phyloP scores from a whole-genome alignment of 2,329 filamentous ascomycete genomes.

The Aspergillus quadricinctus region DNA sequence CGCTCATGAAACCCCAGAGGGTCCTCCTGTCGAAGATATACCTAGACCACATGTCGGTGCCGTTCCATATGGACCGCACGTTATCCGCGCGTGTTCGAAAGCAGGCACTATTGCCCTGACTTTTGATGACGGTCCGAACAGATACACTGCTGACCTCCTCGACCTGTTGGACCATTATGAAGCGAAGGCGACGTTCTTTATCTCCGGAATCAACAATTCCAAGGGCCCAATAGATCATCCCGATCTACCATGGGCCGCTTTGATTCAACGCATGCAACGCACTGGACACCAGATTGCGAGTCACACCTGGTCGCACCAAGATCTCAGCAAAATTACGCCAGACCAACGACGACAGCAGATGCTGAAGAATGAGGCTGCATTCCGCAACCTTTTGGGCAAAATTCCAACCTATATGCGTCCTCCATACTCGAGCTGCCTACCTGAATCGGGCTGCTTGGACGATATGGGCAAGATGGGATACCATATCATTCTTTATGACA shows the following conservation, averaged over 20 bases:
- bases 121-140: constrained; percentile 63
- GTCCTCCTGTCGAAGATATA: constrained; percentile 31
- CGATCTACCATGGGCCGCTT: constrained; percentile 33
- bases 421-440: constrained; percentile 43
- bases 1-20: constrained; percentile 30
- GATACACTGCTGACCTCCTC: constrained; percentile 58
- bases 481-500: constrained; percentile 45
- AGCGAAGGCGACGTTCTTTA: constrained; percentile 65
- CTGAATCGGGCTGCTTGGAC: constrained; percentile 34
- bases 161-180: constrained; percentile 57
- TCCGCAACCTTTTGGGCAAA: constrained; percentile 45
- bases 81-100: constrained; percentile 39
- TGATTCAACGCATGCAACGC: constrained; percentile 40
- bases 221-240: constrained; percentile 43
- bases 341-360: constrained; percentile 40
- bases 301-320: constrained; percentile 50
- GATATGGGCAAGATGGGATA: constrained; percentile 47
- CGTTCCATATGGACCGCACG: constrained; percentile 32
- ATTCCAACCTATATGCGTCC: constrained; percentile 53
- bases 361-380: constrained; percentile 44
- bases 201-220: constrained; percentile 49
- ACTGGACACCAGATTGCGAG: constrained; percentile 50
- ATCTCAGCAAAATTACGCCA: constrained; percentile 39
- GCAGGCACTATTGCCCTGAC: constrained; percentile 61
- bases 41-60: constrained; percentile 33